Evolutionary conservation across 2,329 filamentous ascomycete species (phyloP).

Genomic region (Sclerotinia nivalis): DNA sequence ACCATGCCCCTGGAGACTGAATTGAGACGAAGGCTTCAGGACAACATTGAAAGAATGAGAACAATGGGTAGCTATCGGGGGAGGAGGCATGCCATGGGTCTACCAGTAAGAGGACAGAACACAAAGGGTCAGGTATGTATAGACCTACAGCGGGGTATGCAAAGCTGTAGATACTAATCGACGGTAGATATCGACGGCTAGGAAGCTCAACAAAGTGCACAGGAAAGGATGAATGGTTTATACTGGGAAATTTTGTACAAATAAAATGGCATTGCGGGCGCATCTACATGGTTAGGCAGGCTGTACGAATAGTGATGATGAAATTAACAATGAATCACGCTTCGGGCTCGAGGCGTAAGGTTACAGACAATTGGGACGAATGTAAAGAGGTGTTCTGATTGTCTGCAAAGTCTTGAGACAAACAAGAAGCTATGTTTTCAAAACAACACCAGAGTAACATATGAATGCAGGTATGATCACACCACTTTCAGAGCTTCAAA

Average conservation of each 20-base stretch:
- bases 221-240: slow-evolving; percentile 44
- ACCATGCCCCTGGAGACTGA: slow-evolving; percentile 95
- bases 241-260: slow-evolving; percentile 15
- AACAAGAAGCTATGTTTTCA: background rate
- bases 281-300: slow-evolving; percentile 10
- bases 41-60: slow-evolving; percentile 82
- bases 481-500: background rate
- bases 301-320: background rate
- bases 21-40: slow-evolving; percentile 70
- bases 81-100: slow-evolving; percentile 84
- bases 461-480: background rate
- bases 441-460: background rate
- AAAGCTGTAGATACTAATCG: slow-evolving; percentile 17
- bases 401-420: background rate
- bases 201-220: slow-evolving; percentile 62
- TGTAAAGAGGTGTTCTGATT: background rate
- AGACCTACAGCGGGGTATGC: background rate
- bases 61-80: slow-evolving; percentile 92
- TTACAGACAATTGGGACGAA: background rate
- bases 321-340: slow-evolving; percentile 1
- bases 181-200: slow-evolving; percentile 56
- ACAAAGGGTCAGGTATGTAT: slow-evolving; percentile 72
- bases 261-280: slow-evolving; percentile 13
- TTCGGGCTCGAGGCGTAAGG: background rate
- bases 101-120: slow-evolving; percentile 88